Conservation (phyloP, 73 alveolate genomes). For the Tetrahymena malaccensis region DNA sequence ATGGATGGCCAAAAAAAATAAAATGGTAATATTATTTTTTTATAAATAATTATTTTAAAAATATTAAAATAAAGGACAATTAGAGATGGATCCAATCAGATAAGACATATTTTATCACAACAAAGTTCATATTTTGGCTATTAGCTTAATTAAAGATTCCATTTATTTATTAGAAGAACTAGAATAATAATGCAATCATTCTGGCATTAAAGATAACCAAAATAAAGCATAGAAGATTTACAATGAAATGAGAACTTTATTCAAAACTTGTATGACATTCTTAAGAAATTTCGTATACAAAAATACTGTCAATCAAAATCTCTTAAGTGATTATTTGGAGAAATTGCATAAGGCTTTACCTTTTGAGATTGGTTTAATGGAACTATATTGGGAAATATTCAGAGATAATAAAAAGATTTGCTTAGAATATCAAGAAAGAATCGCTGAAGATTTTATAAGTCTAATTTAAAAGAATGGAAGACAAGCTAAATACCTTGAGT, state of each 20-base stretch:
- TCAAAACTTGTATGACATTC: background rate
- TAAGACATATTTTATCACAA: slow-evolving; percentile 13
- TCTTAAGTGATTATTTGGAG: slow-evolving; percentile 27
- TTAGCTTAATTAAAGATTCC: slow-evolving; percentile 15
- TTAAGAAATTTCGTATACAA: slow-evolving; percentile 8
- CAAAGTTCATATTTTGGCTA: slow-evolving; percentile 21
- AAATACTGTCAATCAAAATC: slow-evolving; percentile 8
- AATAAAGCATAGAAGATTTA: background rate
- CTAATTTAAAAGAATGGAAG: slow-evolving; percentile 32
- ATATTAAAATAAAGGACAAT: background rate
- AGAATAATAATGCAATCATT: background rate
- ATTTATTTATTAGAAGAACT: background rate
- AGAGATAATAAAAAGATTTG: slow-evolving; percentile 36
- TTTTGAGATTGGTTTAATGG: slow-evolving; percentile 21
- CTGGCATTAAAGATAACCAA: background rate
- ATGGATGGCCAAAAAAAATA: background rate
- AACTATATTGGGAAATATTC: slow-evolving; percentile 17
- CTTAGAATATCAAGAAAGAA: slow-evolving; percentile 23
- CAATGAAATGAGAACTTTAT: background rate
- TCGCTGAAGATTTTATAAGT: slow-evolving; percentile 6
- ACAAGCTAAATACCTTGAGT: slow-evolving; percentile 21
- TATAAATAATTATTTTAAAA: no score
- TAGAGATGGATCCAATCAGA: slow-evolving; percentile 23
- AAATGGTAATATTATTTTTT: no score
- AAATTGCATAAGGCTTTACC: slow-evolving; percentile 10